Evolutionary conservation across 306 rosid species (phyloP).

Genomic region (Cucurbita ficifolia): DNA sequence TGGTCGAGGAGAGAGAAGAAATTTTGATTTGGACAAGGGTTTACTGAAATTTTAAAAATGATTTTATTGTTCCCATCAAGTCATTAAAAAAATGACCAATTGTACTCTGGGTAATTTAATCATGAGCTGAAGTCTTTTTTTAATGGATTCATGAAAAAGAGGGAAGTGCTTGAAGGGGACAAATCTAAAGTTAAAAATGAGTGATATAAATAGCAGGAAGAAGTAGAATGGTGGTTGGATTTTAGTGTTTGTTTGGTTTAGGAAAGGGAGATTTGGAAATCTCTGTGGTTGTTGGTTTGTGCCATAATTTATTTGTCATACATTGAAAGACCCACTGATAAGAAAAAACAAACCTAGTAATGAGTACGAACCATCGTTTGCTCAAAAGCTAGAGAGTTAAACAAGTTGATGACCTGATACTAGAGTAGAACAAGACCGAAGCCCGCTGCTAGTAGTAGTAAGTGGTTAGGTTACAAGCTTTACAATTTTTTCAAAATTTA

Average conservation of each 20-base stretch:
- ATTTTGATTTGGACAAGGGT: background rate
- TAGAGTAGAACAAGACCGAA: no score
- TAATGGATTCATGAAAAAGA: background rate
- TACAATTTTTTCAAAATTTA: background rate
- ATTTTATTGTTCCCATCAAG: background rate
- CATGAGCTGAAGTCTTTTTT: background rate
- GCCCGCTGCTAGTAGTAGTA: no score
- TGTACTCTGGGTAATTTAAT: background rate
- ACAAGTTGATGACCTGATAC: no score
- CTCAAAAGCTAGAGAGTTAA: background rate
- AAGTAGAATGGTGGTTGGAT: background rate
- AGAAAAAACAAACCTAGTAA: background rate
- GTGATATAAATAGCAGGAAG: background rate
- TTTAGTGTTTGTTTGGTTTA: background rate
- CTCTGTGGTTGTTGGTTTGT: background rate
- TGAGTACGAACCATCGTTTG: background rate
- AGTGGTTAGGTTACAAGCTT: no score
- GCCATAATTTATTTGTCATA: background rate
- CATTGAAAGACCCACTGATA: background rate
- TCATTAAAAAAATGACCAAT: background rate
- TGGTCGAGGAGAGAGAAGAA: background rate
- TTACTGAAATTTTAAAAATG: background rate
- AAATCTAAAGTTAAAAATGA: background rate
- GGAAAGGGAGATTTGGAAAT: background rate
- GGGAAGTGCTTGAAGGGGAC: background rate